A percentile compares a stretch with the other conserved stretches of the same genome.
Conservation (phyloP, 805 yeast species). For the Blastobotrys attinorum region DNA sequence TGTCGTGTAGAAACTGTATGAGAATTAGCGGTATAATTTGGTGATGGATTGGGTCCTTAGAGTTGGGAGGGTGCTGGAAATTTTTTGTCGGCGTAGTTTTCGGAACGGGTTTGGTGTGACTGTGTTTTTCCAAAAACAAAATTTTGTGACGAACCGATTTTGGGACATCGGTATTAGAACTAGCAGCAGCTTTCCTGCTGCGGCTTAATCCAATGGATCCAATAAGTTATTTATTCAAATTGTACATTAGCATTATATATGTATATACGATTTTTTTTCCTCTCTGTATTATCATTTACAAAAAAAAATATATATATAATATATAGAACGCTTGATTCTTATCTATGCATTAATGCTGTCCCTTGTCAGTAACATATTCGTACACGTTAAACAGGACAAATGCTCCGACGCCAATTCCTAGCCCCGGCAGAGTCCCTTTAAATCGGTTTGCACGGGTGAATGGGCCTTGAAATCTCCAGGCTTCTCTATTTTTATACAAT, state of each 20-base stretch:
- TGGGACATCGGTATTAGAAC: too few relatives aligned
- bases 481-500: slow-evolving; percentile 47
- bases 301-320: too few relatives aligned
- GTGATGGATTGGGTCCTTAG: background rate
- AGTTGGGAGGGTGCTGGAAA: background rate
- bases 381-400: slow-evolving; percentile 57
- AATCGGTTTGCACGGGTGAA: slow-evolving; percentile 65
- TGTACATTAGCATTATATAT: too few relatives aligned
- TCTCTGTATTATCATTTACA: too few relatives aligned
- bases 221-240: too few relatives aligned
- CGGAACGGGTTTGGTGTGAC: background rate
- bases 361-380: slow-evolving; percentile 34
- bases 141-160: too few relatives aligned
- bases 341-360: too few relatives aligned
- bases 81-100: background rate
- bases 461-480: slow-evolving; percentile 84
- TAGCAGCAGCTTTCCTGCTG: too few relatives aligned
- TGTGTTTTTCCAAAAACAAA: background rate
- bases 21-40: background rate
- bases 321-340: too few relatives aligned
- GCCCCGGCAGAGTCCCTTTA: slow-evolving; percentile 70
- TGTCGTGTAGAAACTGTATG: background rate
- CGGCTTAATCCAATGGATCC: too few relatives aligned
- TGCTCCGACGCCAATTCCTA: slow-evolving; percentile 70
- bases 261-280: too few relatives aligned